Evolutionary conservation across 2,329 filamentous ascomycete species (phyloP).

Genomic region (Pseudocercospora pini-densiflorae): DNA sequence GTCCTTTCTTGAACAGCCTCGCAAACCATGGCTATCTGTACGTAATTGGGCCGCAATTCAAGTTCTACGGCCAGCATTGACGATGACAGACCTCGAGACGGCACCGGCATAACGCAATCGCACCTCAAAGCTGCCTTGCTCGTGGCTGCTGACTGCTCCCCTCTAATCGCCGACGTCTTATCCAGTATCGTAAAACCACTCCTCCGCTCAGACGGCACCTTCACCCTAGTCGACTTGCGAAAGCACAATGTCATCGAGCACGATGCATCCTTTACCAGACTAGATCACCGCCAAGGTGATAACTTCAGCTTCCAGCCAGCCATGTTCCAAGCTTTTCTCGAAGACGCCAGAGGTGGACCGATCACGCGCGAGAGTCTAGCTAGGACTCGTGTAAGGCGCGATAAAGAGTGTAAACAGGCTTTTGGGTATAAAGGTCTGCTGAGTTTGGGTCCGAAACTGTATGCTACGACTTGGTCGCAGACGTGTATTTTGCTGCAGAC

Average conservation of each 20-base stretch:
- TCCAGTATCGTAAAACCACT: constrained; percentile 15
- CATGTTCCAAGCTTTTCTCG: constrained; percentile 40
- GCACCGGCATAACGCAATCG: constrained; percentile 38
- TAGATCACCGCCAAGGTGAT: constrained; percentile 42
- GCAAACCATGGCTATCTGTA: constrained; percentile 43
- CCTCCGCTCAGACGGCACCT: constrained; percentile 37
- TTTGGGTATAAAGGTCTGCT: neutral
- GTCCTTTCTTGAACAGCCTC: constrained; percentile 39
- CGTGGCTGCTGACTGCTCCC: constrained; percentile 34
- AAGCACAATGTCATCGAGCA: constrained; percentile 43
- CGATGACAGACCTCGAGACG: constrained; percentile 39
- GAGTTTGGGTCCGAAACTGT: neutral
- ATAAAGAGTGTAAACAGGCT: neutral
- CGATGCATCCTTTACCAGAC: constrained; percentile 41
- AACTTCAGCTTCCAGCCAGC: constrained; percentile 42
- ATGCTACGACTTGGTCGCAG: neutral
- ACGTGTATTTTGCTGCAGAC: constrained; percentile 1
- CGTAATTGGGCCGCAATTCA: neutral
- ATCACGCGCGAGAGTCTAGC: constrained; percentile 26
- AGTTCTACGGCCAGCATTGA: neutral
- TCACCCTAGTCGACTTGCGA: constrained; percentile 40
- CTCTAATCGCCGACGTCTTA: constrained; percentile 18
- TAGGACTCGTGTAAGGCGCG: neutral
- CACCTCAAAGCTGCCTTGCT: constrained; percentile 39
- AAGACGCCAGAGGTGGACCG: constrained; percentile 38